These are phyloP conservation scores for Apiospora phragmitis DNA, from an alignment of 2,329 filamentous ascomycete genomes.

Conservation along the genomic window DNA sequence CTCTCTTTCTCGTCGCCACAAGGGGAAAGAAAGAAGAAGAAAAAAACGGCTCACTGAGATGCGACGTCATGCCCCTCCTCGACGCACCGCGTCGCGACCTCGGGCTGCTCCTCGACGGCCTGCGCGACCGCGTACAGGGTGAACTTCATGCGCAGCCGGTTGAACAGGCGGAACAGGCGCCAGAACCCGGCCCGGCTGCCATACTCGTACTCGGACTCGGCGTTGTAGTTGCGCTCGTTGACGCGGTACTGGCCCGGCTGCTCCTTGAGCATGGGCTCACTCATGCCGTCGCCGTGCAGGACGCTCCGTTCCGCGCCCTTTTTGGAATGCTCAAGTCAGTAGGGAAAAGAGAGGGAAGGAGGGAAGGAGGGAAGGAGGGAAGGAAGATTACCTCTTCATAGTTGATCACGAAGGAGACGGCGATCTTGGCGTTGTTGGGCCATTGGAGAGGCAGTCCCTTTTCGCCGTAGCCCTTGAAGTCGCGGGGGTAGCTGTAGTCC, in stretches of 20 bases:
- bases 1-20: no score
- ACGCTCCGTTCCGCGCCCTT: slow-evolving; percentile 28
- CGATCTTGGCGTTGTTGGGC: slow-evolving; percentile 44
- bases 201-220: slow-evolving; percentile 53
- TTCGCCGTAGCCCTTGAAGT: slow-evolving; percentile 42
- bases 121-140: slow-evolving; percentile 51
- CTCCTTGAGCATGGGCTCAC: slow-evolving; percentile 40
- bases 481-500: slow-evolving; percentile 31
- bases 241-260: slow-evolving; percentile 36
- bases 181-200: slow-evolving; percentile 49
- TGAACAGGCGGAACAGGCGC: slow-evolving; percentile 50
- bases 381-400: slow-evolving; percentile 39
- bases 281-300: slow-evolving; percentile 38
- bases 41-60: slow-evolving; percentile 33
- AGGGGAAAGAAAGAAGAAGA: no score
- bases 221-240: slow-evolving; percentile 46
- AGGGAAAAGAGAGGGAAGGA: not conserved
- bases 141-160: slow-evolving; percentile 48
- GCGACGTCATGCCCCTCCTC: slow-evolving; percentile 52
- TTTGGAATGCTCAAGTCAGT: not conserved
- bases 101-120: slow-evolving; percentile 48
- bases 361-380: no score
- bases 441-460: slow-evolving; percentile 37
- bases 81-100: slow-evolving; percentile 46
- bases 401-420: slow-evolving; percentile 46